These are phyloP conservation scores for Pseudocercospora musae DNA, from an alignment of 2,329 filamentous ascomycete genomes.

Conservation along the genomic window DNA sequence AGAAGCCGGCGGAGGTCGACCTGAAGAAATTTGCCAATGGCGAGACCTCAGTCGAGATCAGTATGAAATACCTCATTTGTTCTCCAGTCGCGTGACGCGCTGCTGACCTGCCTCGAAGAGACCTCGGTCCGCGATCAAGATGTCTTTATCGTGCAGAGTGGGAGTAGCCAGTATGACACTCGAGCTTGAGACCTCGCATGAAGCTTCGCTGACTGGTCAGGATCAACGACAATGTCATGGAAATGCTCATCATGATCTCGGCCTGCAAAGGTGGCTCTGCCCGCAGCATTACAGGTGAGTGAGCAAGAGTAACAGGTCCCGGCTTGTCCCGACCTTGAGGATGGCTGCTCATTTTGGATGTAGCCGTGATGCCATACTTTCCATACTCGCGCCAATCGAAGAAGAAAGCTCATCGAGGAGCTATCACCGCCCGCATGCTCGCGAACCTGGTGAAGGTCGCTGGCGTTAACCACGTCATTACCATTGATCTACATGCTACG, in stretches of 20 bases:
- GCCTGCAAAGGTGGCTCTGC: slow-evolving; percentile 97
- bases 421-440: slow-evolving; percentile 95
- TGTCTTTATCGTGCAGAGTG: slow-evolving; percentile 97
- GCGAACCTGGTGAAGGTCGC: slow-evolving; percentile 91
- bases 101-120: slow-evolving; percentile 37
- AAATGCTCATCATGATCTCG: slow-evolving; percentile 97
- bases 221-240: slow-evolving; percentile 99
- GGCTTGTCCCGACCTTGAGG: background rate
- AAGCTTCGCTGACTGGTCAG: slow-evolving; percentile 34
- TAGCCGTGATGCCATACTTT: slow-evolving; percentile 89
- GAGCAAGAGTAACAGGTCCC: background rate
- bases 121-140: slow-evolving; percentile 88
- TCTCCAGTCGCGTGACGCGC: slow-evolving; percentile 21
- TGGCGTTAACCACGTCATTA: slow-evolving; percentile 95
- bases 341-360: background rate
- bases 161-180: slow-evolving; percentile 65
- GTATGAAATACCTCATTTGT: slow-evolving; percentile 36
- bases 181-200: background rate
- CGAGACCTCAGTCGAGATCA: slow-evolving; percentile 67
- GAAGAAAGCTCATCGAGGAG: slow-evolving; percentile 95
- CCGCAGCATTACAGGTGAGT: slow-evolving; percentile 88
- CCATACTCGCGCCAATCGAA: slow-evolving; percentile 99
- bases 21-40: slow-evolving; percentile 67
- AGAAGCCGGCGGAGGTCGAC: slow-evolving; percentile 57
- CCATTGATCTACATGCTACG: slow-evolving; percentile 84